phyloP scores from a whole-genome alignment of 2,329 filamentous ascomycete species.

The Fusarium lyarnte region DNA sequence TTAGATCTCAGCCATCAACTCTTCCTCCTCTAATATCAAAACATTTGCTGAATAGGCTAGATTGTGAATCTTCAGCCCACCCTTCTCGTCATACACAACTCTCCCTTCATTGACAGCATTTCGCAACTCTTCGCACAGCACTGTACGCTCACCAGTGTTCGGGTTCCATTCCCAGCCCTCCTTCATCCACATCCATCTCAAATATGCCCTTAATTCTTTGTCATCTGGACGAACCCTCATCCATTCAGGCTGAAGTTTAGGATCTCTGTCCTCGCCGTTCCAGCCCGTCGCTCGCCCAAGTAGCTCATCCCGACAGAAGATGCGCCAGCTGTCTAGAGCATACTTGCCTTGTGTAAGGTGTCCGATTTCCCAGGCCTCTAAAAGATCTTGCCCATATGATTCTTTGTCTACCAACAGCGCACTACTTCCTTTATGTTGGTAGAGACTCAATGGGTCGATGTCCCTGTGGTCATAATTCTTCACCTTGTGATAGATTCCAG shows the following conservation, averaged over 20 bases:
- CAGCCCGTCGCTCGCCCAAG: conserved; percentile 73
- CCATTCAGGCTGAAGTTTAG: conserved; percentile 85
- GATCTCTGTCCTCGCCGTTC: conserved; percentile 64
- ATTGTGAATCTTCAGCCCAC: conserved; percentile 50
- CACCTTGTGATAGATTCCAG: conserved; percentile 64
- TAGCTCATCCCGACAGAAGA: conserved; percentile 86
- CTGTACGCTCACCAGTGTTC: conserved; percentile 69
- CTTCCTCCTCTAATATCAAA: not conserved
- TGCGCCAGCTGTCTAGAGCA: conserved; percentile 89
- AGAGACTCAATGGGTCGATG: conserved; percentile 31
- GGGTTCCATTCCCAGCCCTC: conserved; percentile 87
- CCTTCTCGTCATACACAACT: conserved; percentile 64
- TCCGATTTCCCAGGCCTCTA: conserved; percentile 80
- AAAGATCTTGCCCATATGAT: conserved; percentile 23
- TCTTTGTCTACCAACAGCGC: not conserved
- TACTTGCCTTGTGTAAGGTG: conserved; percentile 86
- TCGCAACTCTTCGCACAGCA: conserved; percentile 63
- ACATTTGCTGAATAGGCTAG: not conserved
- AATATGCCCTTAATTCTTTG: conserved; percentile 87
- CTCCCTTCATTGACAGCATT: conserved; percentile 66
- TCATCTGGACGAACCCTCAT: conserved; percentile 84
- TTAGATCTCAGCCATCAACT: not conserved
- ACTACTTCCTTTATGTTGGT: not conserved
- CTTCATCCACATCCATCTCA: conserved; percentile 92
- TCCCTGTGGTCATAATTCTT: conserved; percentile 57